Evolutionary conservation across 495 filamentous ascomycete genomes (phyloP).

Genomic region (Penicillium soppii): DNA sequence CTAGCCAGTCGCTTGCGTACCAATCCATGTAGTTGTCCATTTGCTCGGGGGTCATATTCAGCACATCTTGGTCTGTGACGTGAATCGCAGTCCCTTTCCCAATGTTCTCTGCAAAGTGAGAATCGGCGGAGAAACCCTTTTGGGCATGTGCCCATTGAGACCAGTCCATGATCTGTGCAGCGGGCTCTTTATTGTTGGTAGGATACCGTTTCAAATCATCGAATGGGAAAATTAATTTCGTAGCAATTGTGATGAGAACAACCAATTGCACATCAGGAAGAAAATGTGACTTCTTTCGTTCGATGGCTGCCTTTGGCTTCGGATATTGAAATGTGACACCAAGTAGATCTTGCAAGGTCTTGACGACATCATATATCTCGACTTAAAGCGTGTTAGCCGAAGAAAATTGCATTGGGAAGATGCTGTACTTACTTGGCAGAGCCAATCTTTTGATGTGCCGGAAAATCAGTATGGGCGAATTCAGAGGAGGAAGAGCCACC

Average conservation of each 20-base stretch:
- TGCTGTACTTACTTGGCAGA: slow-evolving; percentile 64
- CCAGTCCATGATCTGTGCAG: slow-evolving; percentile 69
- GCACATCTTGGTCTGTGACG: slow-evolving; percentile 65
- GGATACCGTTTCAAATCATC: slow-evolving; percentile 62
- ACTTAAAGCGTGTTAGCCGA: slow-evolving; percentile 42
- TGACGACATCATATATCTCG: slow-evolving; percentile 65
- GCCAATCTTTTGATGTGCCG: slow-evolving; percentile 71
- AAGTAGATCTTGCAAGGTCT: slow-evolving; percentile 57
- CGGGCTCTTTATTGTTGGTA: slow-evolving; percentile 54
- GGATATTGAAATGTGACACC: slow-evolving; percentile 58
- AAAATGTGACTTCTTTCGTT: slow-evolving; percentile 30
- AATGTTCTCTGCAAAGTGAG: slow-evolving; percentile 23
- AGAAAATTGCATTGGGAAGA: neutral
- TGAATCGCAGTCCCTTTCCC: slow-evolving; percentile 44
- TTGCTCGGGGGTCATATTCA: slow-evolving; percentile 64
- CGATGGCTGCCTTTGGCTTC: slow-evolving; percentile 19
- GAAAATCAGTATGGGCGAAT: slow-evolving; percentile 62
- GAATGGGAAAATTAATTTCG: slow-evolving; percentile 78
- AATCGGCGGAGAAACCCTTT: slow-evolving; percentile 32
- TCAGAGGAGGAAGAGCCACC: slow-evolving; percentile 70
- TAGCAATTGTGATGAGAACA: slow-evolving; percentile 69
- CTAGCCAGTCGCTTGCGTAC: slow-evolving; percentile 76
- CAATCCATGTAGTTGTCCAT: slow-evolving; percentile 86
- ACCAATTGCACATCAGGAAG: slow-evolving; percentile 75
- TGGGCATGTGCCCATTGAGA: slow-evolving; percentile 62